Evolutionary conservation across 768 basidiomycete genomes (phyloP).

Genomic region (Russula sp.): DNA sequence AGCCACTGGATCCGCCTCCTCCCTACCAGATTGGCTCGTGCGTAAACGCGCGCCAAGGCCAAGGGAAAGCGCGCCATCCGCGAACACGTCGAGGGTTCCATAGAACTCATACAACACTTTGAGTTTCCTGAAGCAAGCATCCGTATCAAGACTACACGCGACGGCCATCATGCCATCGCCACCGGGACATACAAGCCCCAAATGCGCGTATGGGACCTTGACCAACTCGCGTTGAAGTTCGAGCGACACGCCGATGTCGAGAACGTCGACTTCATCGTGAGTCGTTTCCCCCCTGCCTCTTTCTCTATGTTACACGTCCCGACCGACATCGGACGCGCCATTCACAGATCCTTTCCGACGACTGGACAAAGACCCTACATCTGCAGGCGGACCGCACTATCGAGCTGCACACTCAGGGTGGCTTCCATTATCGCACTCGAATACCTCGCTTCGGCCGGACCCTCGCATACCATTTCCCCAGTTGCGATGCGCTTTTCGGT

Average conservation of each 20-base stretch:
- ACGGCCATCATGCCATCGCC: slow-evolving; percentile 89
- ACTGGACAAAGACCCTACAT: slow-evolving; percentile 99
- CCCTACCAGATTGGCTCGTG: slow-evolving; percentile 93
- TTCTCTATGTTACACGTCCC: not conserved
- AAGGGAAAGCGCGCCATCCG: slow-evolving; percentile 60
- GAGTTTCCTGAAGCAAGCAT: slow-evolving; percentile 97
- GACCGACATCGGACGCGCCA: not conserved
- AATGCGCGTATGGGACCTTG: slow-evolving; percentile 92
- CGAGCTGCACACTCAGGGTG: slow-evolving; percentile 91
- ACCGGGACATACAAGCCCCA: slow-evolving; percentile 98
- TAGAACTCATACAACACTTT: slow-evolving; percentile 93
- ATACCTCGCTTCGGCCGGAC: slow-evolving; percentile 93
- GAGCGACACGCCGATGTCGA: slow-evolving; percentile 95
- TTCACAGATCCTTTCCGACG: slow-evolving; percentile 83
- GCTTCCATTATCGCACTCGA: slow-evolving; percentile 87
- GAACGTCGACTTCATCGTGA: slow-evolving; percentile 96
- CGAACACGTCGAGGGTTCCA: slow-evolving; percentile 77
- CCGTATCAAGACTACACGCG: slow-evolving; percentile 82
- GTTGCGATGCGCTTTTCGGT: slow-evolving; percentile 84
- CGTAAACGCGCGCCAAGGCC: slow-evolving; percentile 62
- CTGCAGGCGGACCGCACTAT: slow-evolving; percentile 94
- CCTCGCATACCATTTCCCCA: slow-evolving; percentile 89
- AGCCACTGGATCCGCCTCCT: slow-evolving; percentile 79
- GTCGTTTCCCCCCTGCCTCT: slow-evolving; percentile 45
- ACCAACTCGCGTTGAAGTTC: slow-evolving; percentile 89